Base-by-base conservation (phyloP, 768 basidiomycete species). In the Mycena venus region DNA sequence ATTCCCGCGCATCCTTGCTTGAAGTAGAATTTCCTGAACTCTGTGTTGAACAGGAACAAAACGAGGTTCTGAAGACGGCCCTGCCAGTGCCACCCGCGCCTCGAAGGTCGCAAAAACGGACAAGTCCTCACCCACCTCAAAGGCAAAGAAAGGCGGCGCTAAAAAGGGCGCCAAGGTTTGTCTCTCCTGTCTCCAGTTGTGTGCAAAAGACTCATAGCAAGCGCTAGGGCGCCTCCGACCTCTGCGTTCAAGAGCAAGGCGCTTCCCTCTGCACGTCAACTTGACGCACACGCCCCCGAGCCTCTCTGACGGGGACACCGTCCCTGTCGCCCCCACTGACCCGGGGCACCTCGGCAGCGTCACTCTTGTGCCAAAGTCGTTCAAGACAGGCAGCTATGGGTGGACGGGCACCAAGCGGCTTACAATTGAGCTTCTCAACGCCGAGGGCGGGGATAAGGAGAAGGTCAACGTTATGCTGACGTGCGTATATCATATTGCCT, bases 381-480 rank as follows among this genome's bases (percentile, higher is more conserved):
- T 96, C 82, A 78, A 85, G 17, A 95, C 94, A 0, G 94, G 95
- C 14, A 94, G 93, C 79, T 95, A 93, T 80, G 95, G 95, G 21
- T 96, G 95, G 95, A 96, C 95, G 81, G 95, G 92, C 2, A 89
- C 82, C 81, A 93, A 92, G 81, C 88, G 91, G 29, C 82, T 95
- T 72, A 87, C 86, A 1, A 86, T 96, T 62, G 93, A 95, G 78
- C 80, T 96, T 19, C 85, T 89, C 67, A 86, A 87, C 68, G 79
- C 84, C 0, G 88, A 90, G 19, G 86, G 82, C 17, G 90, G 84
- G 49, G 88, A 87, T 65, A 91, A 88, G 81, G 91, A 91, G 82
- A 92, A 89, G 73, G 92, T 96, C 2, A 89, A 93, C 78, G 93
- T 96, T 14, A 91, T 89, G 87, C 81, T 96, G 71, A 91, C 90